Evolutionary conservation across 2,329 filamentous ascomycete species (phyloP).

Genomic region (Ceratocystis lukuohia): DNA sequence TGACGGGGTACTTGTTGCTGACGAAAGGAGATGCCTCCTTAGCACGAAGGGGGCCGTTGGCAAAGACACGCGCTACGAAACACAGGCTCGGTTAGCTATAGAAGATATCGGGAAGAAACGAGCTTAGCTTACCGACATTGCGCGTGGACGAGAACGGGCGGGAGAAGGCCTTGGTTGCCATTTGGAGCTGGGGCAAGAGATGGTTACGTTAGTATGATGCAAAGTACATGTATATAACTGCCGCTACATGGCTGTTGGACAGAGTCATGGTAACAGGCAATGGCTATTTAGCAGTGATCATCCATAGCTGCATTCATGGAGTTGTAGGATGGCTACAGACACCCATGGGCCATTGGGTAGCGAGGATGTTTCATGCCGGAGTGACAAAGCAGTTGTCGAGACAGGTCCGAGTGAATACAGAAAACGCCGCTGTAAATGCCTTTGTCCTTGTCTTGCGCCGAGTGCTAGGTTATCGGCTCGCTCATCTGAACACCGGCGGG

Average conservation of each 20-base stretch:
- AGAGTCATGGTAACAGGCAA: neutral
- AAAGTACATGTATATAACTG: slow-evolving; percentile 15
- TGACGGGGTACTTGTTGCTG: slow-evolving; percentile 83
- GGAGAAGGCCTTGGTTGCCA: slow-evolving; percentile 40
- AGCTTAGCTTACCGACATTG: slow-evolving; percentile 50
- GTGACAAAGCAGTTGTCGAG: neutral
- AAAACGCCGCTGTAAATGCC: neutral
- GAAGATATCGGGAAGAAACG: neutral
- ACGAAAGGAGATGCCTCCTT: slow-evolving; percentile 85
- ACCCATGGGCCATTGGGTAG: neutral
- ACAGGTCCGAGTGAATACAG: neutral
- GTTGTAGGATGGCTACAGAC: neutral
- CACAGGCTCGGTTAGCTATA: neutral
- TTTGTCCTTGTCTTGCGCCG: neutral
- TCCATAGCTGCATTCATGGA: neutral
- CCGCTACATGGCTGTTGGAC: neutral
- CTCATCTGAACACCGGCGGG: neutral
- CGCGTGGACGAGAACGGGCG: slow-evolving; percentile 80
- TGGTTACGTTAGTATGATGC: slow-evolving; percentile 3
- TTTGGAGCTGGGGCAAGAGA: slow-evolving; percentile 6
- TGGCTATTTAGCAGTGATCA: neutral
- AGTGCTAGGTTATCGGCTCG: neutral
- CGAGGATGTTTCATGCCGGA: neutral
- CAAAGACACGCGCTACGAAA: slow-evolving; percentile 62
- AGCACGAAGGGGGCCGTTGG: slow-evolving; percentile 72